Evolutionary conservation across 1,284 basidiomycete species (phyloP), one percentile per base, ranked within the genome.

Genomic region (Omphalotus olearius): DNA sequence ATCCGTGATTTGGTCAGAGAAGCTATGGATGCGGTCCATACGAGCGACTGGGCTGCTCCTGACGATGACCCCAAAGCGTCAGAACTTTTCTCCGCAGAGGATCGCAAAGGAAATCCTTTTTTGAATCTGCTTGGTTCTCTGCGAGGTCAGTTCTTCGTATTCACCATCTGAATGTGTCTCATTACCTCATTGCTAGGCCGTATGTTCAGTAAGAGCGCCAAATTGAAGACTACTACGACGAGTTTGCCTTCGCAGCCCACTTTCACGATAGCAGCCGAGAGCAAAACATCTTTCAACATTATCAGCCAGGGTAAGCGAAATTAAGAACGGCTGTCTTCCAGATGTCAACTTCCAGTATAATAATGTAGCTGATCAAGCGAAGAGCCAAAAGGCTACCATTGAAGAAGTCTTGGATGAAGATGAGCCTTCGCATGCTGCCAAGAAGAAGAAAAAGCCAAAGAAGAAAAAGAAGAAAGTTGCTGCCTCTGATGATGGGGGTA

Each of bases 361-460:
- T n/a, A 33, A 25, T 40, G 17, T 43, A 43, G 41, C 9, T 23
- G 14, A 2, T 18, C 41, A 13, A 26, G 13, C 20, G 7, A 37
- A 14, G 25, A 37, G 37, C 30, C 38, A 17, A 18, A 47, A 72
- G 49, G 71, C 77, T 4, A 84, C 82, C 0, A 72, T 85, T 7
- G 85, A 87, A 59, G 85, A 88, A 36, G 80, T 79, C 0, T 82
- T 85, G 39, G 83, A 83, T 39, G 81, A 86, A 62, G 84, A 81
- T 18, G 76, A 73, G 10, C 66, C 65, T 13, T 16, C 64, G 2
- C 18, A 33, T 33, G 23, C 53, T 62, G 0, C 67, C 23, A 79
- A 79, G 55, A 84, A 85, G 69, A 88, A 88, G 69, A 85, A 76
- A 59, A 74, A 81, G 64, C 83, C 81, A 65, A 87, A 84, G 60